phyloP scores from a whole-genome alignment of 371 early-diverging fungal genomes.

The Saksenaea vasiformis region DNA sequence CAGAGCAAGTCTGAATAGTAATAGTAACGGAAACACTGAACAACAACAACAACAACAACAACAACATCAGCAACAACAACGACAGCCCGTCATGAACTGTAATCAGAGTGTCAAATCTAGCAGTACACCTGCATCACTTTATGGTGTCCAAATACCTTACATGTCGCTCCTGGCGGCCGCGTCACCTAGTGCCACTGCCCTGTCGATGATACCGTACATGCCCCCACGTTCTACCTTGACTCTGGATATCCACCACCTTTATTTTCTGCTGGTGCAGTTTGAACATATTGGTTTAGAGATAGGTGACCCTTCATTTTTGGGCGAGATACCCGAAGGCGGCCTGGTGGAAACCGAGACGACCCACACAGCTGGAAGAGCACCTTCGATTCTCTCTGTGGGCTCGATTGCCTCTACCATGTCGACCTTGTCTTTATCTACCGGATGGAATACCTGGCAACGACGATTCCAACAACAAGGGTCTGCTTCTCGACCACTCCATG shows the following conservation, averaged over 20 bases:
- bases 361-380: constrained; percentile 31
- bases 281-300: constrained; percentile 61
- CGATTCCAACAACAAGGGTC: constrained; percentile 15
- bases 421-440: constrained; percentile 59
- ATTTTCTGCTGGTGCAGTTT: constrained; percentile 63
- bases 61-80: too few species aligned
- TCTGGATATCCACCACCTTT: constrained; percentile 61
- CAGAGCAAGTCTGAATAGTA: constrained; percentile 33
- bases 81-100: constrained; percentile 12
- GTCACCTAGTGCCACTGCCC: constrained; percentile 33
- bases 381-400: constrained; percentile 54
- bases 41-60: too few species aligned
- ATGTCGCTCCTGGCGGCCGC: constrained; percentile 50
- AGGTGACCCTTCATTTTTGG: constrained; percentile 40
- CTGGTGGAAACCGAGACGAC: constrained; percentile 39
- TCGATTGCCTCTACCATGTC: constrained; percentile 61
- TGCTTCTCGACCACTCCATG: constrained; percentile 34
- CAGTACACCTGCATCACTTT: constrained; percentile 27
- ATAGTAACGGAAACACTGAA: constrained; percentile 22
- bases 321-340: constrained; percentile 28
- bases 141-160: constrained; percentile 36
- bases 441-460: constrained; percentile 68
- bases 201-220: constrained; percentile 39
- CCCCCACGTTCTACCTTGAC: constrained; percentile 45
- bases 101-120: constrained; percentile 11